phyloP scores from a whole-genome alignment of 1,139 yeast species.

The Hanseniaspora uvarum region DNA sequence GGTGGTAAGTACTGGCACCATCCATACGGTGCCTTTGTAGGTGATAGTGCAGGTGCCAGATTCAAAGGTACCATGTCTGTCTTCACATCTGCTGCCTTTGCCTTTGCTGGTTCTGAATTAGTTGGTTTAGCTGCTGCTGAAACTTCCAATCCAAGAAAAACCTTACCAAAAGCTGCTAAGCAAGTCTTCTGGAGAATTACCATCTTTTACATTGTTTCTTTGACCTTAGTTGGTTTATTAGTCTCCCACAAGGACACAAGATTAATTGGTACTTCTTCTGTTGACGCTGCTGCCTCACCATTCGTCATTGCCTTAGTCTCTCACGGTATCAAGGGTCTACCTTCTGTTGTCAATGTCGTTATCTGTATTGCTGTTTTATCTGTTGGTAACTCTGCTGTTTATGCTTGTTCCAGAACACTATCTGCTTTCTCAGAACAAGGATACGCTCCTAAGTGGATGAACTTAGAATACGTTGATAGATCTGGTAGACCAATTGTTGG shows the following conservation, averaged over 20 bases:
- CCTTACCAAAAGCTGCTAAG: constrained; percentile 65
- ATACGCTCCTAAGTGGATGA: constrained; percentile 45
- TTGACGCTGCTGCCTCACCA: constrained; percentile 49
- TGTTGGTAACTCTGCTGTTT: constrained; percentile 61
- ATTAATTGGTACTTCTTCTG: constrained; percentile 36
- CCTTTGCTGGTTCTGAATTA: constrained; percentile 57
- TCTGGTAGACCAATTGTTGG: constrained; percentile 58
- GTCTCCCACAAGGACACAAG: constrained; percentile 38
- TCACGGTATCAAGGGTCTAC: constrained; percentile 47
- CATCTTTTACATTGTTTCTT: constrained; percentile 45
- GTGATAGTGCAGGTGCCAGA: constrained; percentile 26
- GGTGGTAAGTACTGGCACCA: constrained; percentile 58
- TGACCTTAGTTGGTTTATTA: constrained; percentile 39
- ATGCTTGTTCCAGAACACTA: constrained; percentile 55
- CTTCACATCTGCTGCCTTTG: constrained; percentile 46
- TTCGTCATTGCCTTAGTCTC: constrained; percentile 50
- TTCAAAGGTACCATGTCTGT: constrained; percentile 45
- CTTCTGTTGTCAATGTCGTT: constrained; percentile 44
- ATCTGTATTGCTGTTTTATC: constrained; percentile 55
- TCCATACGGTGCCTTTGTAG: constrained; percentile 18
- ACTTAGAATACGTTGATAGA: constrained; percentile 48
- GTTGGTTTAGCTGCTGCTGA: constrained; percentile 86
- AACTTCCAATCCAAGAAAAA: constrained; percentile 61
- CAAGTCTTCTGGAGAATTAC: constrained; percentile 66
- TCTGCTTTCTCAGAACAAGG: constrained; percentile 57